These are phyloP conservation scores for Aspergillus asperescens DNA, from an alignment of 495 filamentous ascomycete genomes.

Conservation along the genomic window DNA sequence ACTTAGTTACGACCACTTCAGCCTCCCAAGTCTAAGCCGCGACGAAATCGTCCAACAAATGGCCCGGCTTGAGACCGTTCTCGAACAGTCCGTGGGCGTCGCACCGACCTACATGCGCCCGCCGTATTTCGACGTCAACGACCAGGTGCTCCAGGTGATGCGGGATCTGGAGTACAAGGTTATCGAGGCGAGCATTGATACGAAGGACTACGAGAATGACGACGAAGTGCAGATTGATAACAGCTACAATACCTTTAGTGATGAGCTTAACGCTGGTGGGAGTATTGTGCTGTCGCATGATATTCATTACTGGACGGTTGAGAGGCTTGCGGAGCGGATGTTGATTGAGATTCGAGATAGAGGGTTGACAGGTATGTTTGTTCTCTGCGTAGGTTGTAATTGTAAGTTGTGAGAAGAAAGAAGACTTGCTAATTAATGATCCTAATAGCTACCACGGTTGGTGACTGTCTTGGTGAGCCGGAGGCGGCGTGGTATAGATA, in stretches of 20 bases:
- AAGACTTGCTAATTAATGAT: constrained; percentile 28
- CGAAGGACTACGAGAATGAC: constrained; percentile 41
- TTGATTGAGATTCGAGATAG: constrained; percentile 26
- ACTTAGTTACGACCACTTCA: constrained; percentile 52
- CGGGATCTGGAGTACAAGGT: constrained; percentile 38
- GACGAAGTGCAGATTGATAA: constrained; percentile 16
- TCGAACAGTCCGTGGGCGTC: constrained; percentile 62
- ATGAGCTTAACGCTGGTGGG: constrained; percentile 26
- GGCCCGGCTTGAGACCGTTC: constrained; percentile 61
- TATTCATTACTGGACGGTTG: constrained; percentile 39
- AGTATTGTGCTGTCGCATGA: constrained; percentile 44
- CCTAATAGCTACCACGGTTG: constrained; percentile 58
- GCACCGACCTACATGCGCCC: constrained; percentile 68
- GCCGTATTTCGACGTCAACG: constrained; percentile 36
- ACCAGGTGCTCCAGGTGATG: constrained; percentile 27
- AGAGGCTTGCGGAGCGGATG: constrained; percentile 32
- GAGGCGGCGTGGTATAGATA: constrained; percentile 64
- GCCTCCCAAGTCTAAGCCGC: constrained; percentile 50
- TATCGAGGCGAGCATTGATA: constrained; percentile 40
- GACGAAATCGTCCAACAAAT: constrained; percentile 57
- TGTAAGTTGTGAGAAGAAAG: not conserved
- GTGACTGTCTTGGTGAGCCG: constrained; percentile 67
- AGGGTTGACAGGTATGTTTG: constrained; percentile 30
- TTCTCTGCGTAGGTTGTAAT: not conserved
- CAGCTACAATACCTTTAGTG: constrained; percentile 29